Evolutionary conservation across 768 basidiomycete genomes (phyloP).

Genomic region (Lentinus brumalis): DNA sequence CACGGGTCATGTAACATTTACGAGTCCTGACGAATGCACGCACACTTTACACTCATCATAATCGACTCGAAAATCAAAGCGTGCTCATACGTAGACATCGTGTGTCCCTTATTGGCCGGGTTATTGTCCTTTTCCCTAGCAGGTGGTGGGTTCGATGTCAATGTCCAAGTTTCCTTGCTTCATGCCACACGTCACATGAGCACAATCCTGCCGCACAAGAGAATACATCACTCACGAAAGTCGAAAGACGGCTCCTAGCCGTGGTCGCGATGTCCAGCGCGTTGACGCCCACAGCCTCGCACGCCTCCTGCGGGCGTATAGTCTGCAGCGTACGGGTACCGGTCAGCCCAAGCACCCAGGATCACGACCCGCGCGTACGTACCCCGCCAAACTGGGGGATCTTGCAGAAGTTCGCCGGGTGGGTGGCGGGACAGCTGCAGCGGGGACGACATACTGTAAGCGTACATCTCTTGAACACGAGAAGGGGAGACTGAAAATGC

Average conservation of each 20-base stretch:
- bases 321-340: too few relatives aligned
- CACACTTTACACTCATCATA: background rate
- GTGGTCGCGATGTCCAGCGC: slow-evolving; percentile 38
- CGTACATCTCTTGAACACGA: too few relatives aligned
- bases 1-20: slow-evolving; percentile 2
- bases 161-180: too few relatives aligned
- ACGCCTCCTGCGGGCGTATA: slow-evolving; percentile 32
- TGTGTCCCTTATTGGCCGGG: too few relatives aligned
- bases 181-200: too few relatives aligned
- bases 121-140: too few relatives aligned
- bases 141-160: too few relatives aligned
- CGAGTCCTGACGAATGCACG: background rate
- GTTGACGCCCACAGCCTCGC: slow-evolving; percentile 35
- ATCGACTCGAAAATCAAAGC: too few relatives aligned
- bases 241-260: slow-evolving; percentile 34
- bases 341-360: background rate
- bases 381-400: slow-evolving; percentile 30
- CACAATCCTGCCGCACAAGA: too few relatives aligned
- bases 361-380: background rate
- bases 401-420: slow-evolving; percentile 40
- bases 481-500: background rate
- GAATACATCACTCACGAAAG: slow-evolving; percentile 28
- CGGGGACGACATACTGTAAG: background rate
- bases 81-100: too few relatives aligned
- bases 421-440: slow-evolving; percentile 35